Evolutionary conservation across 345 rosid genomes (phyloP), one percentile per base, ranked within the genome.

Genomic region (Turritis glabra): DNA sequence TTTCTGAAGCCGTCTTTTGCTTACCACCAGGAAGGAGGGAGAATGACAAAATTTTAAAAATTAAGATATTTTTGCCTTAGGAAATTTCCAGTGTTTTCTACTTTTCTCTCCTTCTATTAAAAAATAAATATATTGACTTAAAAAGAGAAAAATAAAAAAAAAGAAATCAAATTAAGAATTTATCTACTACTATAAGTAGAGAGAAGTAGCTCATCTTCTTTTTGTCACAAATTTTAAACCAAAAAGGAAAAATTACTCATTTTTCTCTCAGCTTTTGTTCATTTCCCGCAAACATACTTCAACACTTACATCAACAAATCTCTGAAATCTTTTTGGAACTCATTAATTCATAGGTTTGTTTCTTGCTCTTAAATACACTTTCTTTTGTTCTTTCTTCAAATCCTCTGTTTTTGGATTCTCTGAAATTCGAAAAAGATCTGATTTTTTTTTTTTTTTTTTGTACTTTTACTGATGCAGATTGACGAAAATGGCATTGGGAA

Each of bases 401-500:
- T 33, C 19, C 71, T 40, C 71, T 64, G 60, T 63, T 70, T 63
- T 70, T 32, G 5, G 63, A 32, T n/a, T 35, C 18, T 48, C 29
- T 52, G 35, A 59, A 25, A 23, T 18, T 38, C 0, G 1, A 12
- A 0, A 74, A 69, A 69, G 57, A 63, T 76, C 66, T 69, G 19
- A 69, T 23, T 61, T 54, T 76, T 26, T 5, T 1, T 1, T 21
- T 0, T 23, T 61, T 54, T 76, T 26, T 5, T 1, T 1, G 29
- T 0, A 2, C 8, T 21, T 44, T 15, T 67, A 12, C 3, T n/a
- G 32, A 29, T 48, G 23, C 50, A 77, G 68, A 38, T 22, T 18
- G n/a, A 54, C 4, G 26, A 47, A 58, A 26, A 88, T 86, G 96
- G 94, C 82, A 18, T 62, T 79, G 70, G 92, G 84, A 12, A 84